Percentiles rank a stretch among this genome's conserved stretches.
Conservation (phyloP, 2,329 filamentous ascomycete species). For the Ophiostoma montium region DNA sequence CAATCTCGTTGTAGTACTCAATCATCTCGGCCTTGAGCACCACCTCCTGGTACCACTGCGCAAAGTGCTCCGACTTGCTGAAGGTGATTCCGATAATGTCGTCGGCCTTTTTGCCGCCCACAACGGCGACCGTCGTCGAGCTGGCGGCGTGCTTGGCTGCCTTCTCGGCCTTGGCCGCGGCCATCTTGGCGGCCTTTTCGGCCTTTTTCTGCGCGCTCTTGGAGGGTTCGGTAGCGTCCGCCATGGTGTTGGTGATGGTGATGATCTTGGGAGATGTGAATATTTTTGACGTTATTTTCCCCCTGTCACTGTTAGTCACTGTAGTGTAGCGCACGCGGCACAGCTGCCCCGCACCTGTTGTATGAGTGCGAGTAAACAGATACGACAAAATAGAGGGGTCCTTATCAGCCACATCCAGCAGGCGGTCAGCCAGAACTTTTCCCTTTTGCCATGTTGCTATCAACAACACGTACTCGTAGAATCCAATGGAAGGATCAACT, state of each 20-base stretch:
- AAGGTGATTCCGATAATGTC: conserved; percentile 80
- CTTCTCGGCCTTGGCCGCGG: conserved; percentile 48
- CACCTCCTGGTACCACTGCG: conserved; percentile 95
- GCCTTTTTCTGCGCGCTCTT: conserved; percentile 54
- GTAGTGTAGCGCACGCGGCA: too few relatives aligned
- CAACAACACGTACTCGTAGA: background rate
- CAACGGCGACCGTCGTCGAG: conserved; percentile 32
- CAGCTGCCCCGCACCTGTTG: background rate
- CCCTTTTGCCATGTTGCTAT: background rate
- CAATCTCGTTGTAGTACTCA: conserved; percentile 86
- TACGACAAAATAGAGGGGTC: too few relatives aligned
- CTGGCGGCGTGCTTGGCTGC: conserved; percentile 37
- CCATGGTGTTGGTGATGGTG: background rate
- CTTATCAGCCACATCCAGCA: background rate
- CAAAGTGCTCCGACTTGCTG: conserved; percentile 73
- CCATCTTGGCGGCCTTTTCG: conserved; percentile 49
- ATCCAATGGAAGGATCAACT: conserved; percentile 11
- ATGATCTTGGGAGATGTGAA: background rate
- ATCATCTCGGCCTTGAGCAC: conserved; percentile 95
- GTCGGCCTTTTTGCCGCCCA: conserved; percentile 45
- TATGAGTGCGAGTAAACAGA: background rate
- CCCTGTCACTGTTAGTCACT: too few relatives aligned
- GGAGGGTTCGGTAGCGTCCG: conserved; percentile 27
- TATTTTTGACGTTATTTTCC: background rate
- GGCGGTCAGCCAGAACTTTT: background rate